Evolutionary conservation across 2,329 filamentous ascomycete genomes (phyloP), one percentile per base, ranked within the genome.

Genomic region (Lizonia empirigonia): DNA sequence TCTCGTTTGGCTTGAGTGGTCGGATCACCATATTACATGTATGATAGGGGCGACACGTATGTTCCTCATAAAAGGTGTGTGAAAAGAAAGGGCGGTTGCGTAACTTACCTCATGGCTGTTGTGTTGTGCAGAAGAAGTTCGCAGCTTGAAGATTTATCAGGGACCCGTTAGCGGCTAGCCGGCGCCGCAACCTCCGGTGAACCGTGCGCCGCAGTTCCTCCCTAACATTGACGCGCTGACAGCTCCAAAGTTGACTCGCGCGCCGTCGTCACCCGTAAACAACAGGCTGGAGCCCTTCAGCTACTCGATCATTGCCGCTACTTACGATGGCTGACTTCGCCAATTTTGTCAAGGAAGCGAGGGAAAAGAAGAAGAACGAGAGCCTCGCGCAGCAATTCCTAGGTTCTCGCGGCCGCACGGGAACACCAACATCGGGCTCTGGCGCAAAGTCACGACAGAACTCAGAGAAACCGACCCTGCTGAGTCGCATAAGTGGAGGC

Each of bases 301-400:
- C 16, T 26, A 32, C 18, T 26, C 36, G 33, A 35, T 3, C 16
- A 29, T 12, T 32, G 26, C 19, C 26, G n/a, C 37, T 15, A 26
- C 23, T 22, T 20, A 56, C 36, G 48, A 67, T 65, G 64, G 37
- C 68, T 2, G 60, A 67, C 18, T 61, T 59, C 22, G 44, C 53
- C 7, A 65, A 58, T 4, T 71, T 73, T 22, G 66, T 64, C 12
- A 67, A 72, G 42, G 61, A 70, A n/a, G 51, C 67, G 20, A 86
- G 88, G 55, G 81, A 88, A 70, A 84, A 85, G 69, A 88, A 88
- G 76, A 86, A 85, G 76, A 86, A 88, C 62, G 84, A 89, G 67
- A 80, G 77, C 3, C 82, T 91, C n/a, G 89, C 89, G 24, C 81
- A 88, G 63, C 80, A 83, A 67, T 90, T 92, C 67, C 86, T 92